Conservation (phyloP, 2,329 filamentous ascomycete genomes). For the Zarea fungicola region DNA sequence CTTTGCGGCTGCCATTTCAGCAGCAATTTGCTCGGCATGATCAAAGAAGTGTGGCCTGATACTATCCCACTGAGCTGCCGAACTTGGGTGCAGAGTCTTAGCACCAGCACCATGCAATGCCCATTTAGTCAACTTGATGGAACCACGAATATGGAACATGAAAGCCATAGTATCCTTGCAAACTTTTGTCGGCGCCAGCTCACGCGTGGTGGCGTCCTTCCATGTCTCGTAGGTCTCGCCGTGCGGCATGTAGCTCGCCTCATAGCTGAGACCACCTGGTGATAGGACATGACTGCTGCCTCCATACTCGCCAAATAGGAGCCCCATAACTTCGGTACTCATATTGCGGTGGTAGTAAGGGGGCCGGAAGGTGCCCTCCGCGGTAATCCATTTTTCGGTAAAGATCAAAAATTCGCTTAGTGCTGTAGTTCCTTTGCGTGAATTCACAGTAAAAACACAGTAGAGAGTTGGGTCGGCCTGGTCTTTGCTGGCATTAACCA, state of each 20-base stretch:
- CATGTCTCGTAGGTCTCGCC: slow-evolving; percentile 29
- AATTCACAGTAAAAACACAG: slow-evolving; percentile 58
- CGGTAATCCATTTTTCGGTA: slow-evolving; percentile 60
- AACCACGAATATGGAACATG: slow-evolving; percentile 36
- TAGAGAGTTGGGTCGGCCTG: slow-evolving; percentile 64
- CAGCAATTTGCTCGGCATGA: slow-evolving; percentile 21
- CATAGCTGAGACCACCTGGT: slow-evolving; percentile 28
- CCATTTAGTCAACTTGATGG: slow-evolving; percentile 22
- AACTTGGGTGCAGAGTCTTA: slow-evolving; percentile 16
- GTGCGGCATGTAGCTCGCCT: slow-evolving; percentile 31
- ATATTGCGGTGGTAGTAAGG: slow-evolving; percentile 62
- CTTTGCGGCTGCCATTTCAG: slow-evolving; percentile 18
- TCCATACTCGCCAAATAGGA: slow-evolving; percentile 35
- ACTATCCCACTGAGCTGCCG: slow-evolving; percentile 20
- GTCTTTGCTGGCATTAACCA: slow-evolving; percentile 54
- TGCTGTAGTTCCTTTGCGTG: slow-evolving; percentile 47
- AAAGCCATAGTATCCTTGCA: slow-evolving; percentile 44
- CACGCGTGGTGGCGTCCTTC: slow-evolving; percentile 21
- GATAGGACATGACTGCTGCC: slow-evolving; percentile 24
- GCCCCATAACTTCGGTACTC: slow-evolving; percentile 52
- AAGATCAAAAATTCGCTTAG: slow-evolving; percentile 64
- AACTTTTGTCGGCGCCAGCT: slow-evolving; percentile 38
- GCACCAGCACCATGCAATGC: slow-evolving; percentile 20
- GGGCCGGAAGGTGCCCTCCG: slow-evolving; percentile 56
- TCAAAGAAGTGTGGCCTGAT: slow-evolving; percentile 24